Evolutionary conservation across 2,329 filamentous ascomycete species (phyloP).

Genomic region (Alternaria sp.): DNA sequence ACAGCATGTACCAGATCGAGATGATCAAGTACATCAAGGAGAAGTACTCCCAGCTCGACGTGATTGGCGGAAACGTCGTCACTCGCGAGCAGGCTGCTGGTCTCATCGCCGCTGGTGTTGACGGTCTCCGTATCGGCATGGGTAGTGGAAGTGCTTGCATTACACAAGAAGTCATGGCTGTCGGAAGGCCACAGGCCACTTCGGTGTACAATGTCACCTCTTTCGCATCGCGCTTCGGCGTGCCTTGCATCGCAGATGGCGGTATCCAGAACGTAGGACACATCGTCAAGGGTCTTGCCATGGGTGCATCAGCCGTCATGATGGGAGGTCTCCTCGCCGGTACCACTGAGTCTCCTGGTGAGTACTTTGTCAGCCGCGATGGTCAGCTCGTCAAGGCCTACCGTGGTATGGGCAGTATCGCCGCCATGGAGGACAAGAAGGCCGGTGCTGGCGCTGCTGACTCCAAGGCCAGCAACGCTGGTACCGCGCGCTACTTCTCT

Average conservation of each 20-base stretch:
- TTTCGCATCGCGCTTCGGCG: constrained; percentile 91
- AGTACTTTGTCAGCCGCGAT: constrained; percentile 94
- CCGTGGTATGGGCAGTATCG: constrained; percentile 98
- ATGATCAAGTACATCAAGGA: constrained; percentile 98
- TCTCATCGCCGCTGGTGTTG: constrained; percentile 90
- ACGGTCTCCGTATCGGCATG: constrained; percentile 98
- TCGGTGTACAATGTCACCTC: constrained; percentile 87
- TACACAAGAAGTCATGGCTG: constrained; percentile 99
- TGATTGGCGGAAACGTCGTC: constrained; percentile 98
- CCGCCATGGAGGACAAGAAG: constrained; percentile 99
- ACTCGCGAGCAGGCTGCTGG: constrained; percentile 93
- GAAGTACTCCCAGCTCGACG: constrained; percentile 83
- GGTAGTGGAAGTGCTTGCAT: constrained; percentile 98
- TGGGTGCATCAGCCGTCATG: constrained; percentile 96
- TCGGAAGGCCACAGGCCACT: constrained; percentile 93
- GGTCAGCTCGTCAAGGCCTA: constrained; percentile 99
- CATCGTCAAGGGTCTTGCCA: constrained; percentile 96
- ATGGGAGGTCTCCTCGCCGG: constrained; percentile 98
- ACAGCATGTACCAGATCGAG: constrained; percentile 97
- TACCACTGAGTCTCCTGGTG: constrained; percentile 95
- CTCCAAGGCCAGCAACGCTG: constrained; percentile 78
- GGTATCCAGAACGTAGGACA: constrained; percentile 98
- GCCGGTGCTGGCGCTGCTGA: constrained; percentile 76
- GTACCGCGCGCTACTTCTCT: constrained; percentile 97
- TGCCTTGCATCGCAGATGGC: constrained; percentile 97